A percentile compares a stretch with the other conserved stretches of the same genome.
Conservation (phyloP, 768 basidiomycete species). For the Boletus bicolor region DNA sequence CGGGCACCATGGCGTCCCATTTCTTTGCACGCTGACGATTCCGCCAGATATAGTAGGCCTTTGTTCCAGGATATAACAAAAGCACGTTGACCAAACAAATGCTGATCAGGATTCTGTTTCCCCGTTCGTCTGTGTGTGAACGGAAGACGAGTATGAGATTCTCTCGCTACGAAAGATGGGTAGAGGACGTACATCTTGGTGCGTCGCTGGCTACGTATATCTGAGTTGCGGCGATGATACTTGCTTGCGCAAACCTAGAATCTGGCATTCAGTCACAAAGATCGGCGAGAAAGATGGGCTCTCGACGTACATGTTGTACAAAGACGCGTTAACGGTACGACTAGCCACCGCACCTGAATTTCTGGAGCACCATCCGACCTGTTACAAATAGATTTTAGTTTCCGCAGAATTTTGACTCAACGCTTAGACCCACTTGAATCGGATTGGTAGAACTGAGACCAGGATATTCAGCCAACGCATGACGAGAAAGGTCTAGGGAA, state of each 20-base stretch:
- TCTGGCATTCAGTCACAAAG: background rate
- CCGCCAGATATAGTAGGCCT: slow-evolving; percentile 55
- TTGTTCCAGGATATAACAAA: slow-evolving; percentile 52
- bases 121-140: slow-evolving; percentile 44
- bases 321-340: slow-evolving; percentile 55
- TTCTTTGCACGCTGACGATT: slow-evolving; percentile 51
- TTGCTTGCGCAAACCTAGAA: slow-evolving; percentile 42
- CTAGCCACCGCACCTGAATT: slow-evolving; percentile 59
- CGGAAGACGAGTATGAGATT: background rate
- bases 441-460: slow-evolving; percentile 43
- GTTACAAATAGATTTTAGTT: background rate
- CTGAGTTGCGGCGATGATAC: slow-evolving; percentile 45
- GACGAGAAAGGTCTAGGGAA: background rate
- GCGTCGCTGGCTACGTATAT: slow-evolving; percentile 59
- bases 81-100: slow-evolving; percentile 50
- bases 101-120: slow-evolving; percentile 53
- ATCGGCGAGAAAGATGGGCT: background rate
- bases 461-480: background rate
- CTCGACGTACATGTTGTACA: slow-evolving; percentile 50
- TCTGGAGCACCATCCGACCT: slow-evolving; percentile 57
- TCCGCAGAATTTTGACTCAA: background rate
- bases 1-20: slow-evolving; percentile 55
- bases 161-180: no score
- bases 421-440: slow-evolving; percentile 36
- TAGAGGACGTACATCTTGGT: slow-evolving; percentile 43